Conservation (phyloP, 495 filamentous ascomycete genomes). For the Glarea lozoyensis region DNA sequence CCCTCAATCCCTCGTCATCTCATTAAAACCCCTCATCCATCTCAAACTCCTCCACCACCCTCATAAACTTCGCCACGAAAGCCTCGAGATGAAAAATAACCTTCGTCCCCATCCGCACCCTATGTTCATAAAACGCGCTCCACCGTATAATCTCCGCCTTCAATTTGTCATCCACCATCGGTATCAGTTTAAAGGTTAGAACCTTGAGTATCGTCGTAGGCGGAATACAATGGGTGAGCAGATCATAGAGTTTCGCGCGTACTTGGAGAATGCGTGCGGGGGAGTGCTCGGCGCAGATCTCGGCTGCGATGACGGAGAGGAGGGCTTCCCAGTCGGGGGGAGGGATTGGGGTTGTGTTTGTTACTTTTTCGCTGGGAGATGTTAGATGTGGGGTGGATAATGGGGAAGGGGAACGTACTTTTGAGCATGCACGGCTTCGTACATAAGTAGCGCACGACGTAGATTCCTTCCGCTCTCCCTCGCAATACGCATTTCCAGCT, state of each 20-base stretch:
- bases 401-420: slow-evolving; percentile 51
- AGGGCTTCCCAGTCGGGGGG: slow-evolving; percentile 95
- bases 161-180: slow-evolving; percentile 74
- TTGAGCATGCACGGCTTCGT: slow-evolving; percentile 90
- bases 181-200: slow-evolving; percentile 84
- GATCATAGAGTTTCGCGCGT: slow-evolving; percentile 86
- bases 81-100: slow-evolving; percentile 97
- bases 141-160: slow-evolving; percentile 91
- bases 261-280: slow-evolving; percentile 79
- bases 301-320: slow-evolving; percentile 75
- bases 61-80: slow-evolving; percentile 97
- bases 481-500: slow-evolving; percentile 74
- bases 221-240: slow-evolving; percentile 94
- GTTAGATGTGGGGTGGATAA: neutral
- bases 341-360: slow-evolving; percentile 78
- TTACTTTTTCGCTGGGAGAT: slow-evolving; percentile 70
- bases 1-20: too few species aligned
- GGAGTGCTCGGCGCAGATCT: slow-evolving; percentile 86
- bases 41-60: slow-evolving; percentile 82
- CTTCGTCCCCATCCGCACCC: slow-evolving; percentile 84
- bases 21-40: slow-evolving; percentile 79
- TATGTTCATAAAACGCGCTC: slow-evolving; percentile 95
- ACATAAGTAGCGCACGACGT: slow-evolving; percentile 84
- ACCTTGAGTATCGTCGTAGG: slow-evolving; percentile 88
- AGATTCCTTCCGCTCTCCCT: slow-evolving; percentile 89